Evolutionary conservation across 352 stramenopile species (phyloP), one percentile per base, ranked within the genome.

Genomic region (Phytophthora melonis): DNA sequence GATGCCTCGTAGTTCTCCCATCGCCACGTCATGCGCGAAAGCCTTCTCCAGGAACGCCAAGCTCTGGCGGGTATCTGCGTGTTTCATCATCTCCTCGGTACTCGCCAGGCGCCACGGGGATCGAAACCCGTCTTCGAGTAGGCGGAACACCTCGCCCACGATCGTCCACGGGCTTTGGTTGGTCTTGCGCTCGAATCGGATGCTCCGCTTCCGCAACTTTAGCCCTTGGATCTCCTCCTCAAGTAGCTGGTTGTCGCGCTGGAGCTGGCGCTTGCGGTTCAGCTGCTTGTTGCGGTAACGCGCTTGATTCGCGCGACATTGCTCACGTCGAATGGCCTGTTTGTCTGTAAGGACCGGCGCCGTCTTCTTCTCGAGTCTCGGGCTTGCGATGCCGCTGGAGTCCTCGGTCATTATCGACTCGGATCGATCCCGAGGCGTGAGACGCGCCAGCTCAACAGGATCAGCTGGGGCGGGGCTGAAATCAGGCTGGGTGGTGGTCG

Each of bases 281-380:
- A 63, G 41, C 34, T 72, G 72, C 27, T 75, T 78, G 23, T 69
- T 62, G 1, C 66, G 66, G 32, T 75, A 78, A 0, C 72, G 72
- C 5, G 72, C 66, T 62, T 78, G 72, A 54, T 70, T 75, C 7
- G 57, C 56, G 25, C 67, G 55, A n/a, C 61, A 68, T 47, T 78
- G 72, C 9, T 75, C 56, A 3, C 68, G 62, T 53, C 66, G 66
- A 63, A 72, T 56, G 4, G 65, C 55, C 19, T 66, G 65, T n/a
- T 72, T 72, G 8, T 66, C 47, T 1, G 57, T 56, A 19, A 72
- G 45, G n/a, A 14, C 3, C 3, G 49, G 57, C 2, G 18, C 11
- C n/a, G 49, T 72, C 57, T 72, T 65, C 25, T 61, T 47, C 23
- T 60, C 65, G 34, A 50, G 65, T 18, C 21, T 60, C 8, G 65